phyloP scores from a whole-genome alignment of 371 early-diverging fungal genomes.

The Saksenaea oblongispora region DNA sequence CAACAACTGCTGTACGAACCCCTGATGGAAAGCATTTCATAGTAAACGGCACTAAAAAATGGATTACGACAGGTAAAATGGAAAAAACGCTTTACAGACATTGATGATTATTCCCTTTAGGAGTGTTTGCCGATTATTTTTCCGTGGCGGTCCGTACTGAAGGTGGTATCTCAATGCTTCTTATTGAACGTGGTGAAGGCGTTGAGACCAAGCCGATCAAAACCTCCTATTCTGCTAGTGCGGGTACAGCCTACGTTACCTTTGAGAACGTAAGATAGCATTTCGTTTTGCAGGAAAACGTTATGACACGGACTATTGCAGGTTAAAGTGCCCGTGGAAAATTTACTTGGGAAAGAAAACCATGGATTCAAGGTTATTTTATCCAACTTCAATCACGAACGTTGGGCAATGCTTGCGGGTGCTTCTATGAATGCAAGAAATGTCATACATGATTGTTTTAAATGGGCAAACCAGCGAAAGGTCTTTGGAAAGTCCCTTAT shows the following conservation, averaged over 20 bases:
- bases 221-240: constrained; percentile 59
- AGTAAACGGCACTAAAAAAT: constrained; percentile 84
- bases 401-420: constrained; percentile 26
- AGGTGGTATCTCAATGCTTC: constrained; percentile 63
- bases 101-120: neutral
- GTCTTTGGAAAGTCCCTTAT: constrained; percentile 81
- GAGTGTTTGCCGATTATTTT: constrained; percentile 58
- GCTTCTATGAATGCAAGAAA: constrained; percentile 23
- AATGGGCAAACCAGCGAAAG: constrained; percentile 58
- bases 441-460: constrained; percentile 37
- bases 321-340: constrained; percentile 71
- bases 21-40: constrained; percentile 69
- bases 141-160: constrained; percentile 66
- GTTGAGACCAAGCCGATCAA: constrained; percentile 62
- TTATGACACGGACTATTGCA: neutral
- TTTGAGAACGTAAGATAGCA: constrained; percentile 52
- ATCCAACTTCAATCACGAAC: constrained; percentile 54
- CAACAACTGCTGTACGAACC: constrained; percentile 68
- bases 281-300: neutral
- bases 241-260: constrained; percentile 56
- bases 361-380: constrained; percentile 63
- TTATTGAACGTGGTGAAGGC: constrained; percentile 61
- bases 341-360: constrained; percentile 69
- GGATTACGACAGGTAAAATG: constrained; percentile 61
- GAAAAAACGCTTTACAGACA: constrained; percentile 19